These are phyloP conservation scores for Lablab purpureus DNA, from an alignment of 306 rosid genomes.

Conservation along the genomic window DNA sequence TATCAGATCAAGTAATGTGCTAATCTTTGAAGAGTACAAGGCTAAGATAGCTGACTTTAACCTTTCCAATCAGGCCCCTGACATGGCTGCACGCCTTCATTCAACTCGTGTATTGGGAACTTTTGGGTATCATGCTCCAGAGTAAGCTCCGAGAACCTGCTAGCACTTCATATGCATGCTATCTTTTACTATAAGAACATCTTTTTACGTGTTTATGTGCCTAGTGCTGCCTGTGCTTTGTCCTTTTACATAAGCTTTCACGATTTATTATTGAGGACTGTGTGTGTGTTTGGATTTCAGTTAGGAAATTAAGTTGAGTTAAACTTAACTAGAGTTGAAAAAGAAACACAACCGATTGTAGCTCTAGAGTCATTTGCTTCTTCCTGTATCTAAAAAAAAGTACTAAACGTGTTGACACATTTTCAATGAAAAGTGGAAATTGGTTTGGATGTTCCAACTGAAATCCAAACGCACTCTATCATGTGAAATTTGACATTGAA, in stretches of 20 bases:
- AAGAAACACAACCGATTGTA: no score
- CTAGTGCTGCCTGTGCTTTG: constrained; percentile 20
- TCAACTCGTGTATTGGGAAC: constrained; percentile 82
- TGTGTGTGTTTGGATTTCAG: no score
- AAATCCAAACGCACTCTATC: neutral
- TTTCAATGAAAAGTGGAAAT: no score
- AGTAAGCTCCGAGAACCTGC: constrained; percentile 53
- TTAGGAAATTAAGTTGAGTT: no score
- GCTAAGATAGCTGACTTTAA: constrained; percentile 80
- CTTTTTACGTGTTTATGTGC: neutral
- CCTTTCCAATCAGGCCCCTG: constrained; percentile 84
- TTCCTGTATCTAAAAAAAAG: no score
- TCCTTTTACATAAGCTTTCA: constrained; percentile 17
- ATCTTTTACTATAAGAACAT: neutral
- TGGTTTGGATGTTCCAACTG: no score
- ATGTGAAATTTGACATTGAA: neutral
- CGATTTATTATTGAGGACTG: neutral
- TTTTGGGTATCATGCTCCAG: constrained; percentile 85
- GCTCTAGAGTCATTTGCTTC: no score
- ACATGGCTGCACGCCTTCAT: constrained; percentile 88
- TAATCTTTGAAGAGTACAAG: constrained; percentile 73
- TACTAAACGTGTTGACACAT: no score
- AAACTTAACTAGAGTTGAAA: no score
- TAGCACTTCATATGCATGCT: constrained; percentile 2
- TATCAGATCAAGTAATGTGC: constrained; percentile 81